Base-by-base conservation (phyloP, 129 eudicot species). In the Flaveria sonorensis region DNA sequence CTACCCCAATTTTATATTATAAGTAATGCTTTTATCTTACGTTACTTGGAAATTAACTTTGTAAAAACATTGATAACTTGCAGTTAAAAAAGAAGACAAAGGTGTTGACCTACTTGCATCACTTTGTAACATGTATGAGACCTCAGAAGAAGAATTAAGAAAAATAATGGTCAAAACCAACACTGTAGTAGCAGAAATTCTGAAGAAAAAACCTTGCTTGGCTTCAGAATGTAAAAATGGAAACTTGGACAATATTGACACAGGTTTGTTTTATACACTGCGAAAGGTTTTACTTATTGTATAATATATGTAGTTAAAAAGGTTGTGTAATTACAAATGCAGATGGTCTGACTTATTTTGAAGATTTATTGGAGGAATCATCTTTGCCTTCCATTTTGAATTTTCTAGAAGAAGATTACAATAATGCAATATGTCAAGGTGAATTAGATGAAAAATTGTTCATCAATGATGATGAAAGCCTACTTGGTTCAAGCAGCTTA, bases 371-470 rank as follows among this genome's bases (percentile, higher is more conserved):
- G 87, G 89, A 88, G 62, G 97, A 83, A 56, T 77, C 88, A 18
- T 83, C 89, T 47, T 75, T 92, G 55, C 70, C 90, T 67, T 71
- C 95, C 30, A 61, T 75, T 82, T 69, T 95, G 70, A 71, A 67
- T 28, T 71, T 86, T 64, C 87, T 95, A 30, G 99, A 95, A 79
- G 90, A 89, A 64, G 96, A 95, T 68, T 89, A 92, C 70, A 81
- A 83, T 67, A 92, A 73, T 80, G 90, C 91, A 39, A 79, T 81
- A 65, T 77, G 76, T 23, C 61, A 76, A 30, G 85, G 88, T 71
- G 99, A 89, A 36, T 73, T 95, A 71, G 99, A 95, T 79, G 99
- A 92, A 84, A 92, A 87, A 53, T 74, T 95, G 51, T 89, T 91
- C 74, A 82, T 95, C 19, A 83, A 88, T 68, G 96, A 91, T 68